A percentile compares a stretch with the other conserved stretches of the same genome.
phyloP scores from a whole-genome alignment of 805 yeast genomes.

The Yarrowia sp. region DNA sequence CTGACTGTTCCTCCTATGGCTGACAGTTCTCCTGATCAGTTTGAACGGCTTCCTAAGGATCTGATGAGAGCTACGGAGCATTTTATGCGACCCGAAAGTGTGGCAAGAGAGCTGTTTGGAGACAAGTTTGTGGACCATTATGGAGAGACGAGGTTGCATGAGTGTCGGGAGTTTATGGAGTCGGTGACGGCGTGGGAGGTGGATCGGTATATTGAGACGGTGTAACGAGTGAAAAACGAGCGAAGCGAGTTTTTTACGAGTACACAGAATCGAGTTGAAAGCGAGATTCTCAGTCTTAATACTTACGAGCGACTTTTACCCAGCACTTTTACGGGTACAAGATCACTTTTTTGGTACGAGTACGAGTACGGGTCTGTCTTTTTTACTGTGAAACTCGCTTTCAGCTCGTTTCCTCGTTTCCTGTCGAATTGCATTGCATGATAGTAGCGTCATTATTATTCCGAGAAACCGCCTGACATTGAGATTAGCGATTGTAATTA shows the following conservation, averaged over 20 bases:
- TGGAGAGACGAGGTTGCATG: slow-evolving; percentile 37
- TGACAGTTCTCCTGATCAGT: slow-evolving; percentile 29
- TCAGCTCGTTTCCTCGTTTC: no score
- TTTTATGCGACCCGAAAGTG: slow-evolving; percentile 32
- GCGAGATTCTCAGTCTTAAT: no score
- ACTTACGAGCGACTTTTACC: no score
- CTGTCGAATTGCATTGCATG: no score
- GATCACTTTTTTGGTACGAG: no score
- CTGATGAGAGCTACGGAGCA: slow-evolving; percentile 33
- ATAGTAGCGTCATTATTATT: no score
- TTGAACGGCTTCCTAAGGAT: slow-evolving; percentile 34
- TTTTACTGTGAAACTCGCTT: no score
- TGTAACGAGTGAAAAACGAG: slow-evolving; percentile 25
- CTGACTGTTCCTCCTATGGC: slow-evolving; percentile 37
- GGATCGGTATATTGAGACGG: slow-evolving; percentile 37
- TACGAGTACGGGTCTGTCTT: no score
- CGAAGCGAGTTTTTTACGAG: neutral
- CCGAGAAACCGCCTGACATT: no score
- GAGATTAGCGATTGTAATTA: no score
- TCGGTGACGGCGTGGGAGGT: slow-evolving; percentile 41
- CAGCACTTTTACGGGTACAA: no score
- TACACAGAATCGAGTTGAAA: no score
- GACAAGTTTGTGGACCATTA: slow-evolving; percentile 39
- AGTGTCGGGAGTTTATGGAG: slow-evolving; percentile 34
- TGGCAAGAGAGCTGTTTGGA: slow-evolving; percentile 41